These are phyloP conservation scores for grape (Vitis vinifera) DNA, from an alignment of 164 flowering plant genomes.

Conservation along the genomic window DNA sequence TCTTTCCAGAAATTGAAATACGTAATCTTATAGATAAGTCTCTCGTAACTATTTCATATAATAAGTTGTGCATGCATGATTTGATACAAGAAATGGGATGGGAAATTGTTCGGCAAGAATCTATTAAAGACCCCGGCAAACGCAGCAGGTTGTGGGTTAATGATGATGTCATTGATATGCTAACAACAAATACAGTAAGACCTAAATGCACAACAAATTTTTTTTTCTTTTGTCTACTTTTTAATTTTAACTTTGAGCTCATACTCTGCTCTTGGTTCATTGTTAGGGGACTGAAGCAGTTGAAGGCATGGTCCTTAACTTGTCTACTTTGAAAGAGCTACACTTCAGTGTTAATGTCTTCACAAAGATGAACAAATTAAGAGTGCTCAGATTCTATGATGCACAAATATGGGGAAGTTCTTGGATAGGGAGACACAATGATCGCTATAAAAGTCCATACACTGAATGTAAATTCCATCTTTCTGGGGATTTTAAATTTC, in stretches of 20 bases:
- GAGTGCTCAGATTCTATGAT: constrained; percentile 3
- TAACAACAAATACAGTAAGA: constrained; percentile 18
- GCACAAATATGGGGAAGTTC: too few relatives aligned
- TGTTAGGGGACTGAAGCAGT: constrained; percentile 18
- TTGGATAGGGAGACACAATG: too few relatives aligned
- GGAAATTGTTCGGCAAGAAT: constrained; percentile 2
- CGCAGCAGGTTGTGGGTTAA: constrained; percentile 1
- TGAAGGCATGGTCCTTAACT: constrained; percentile 15
- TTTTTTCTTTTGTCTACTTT: not conserved
- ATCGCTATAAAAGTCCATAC: too few relatives aligned
- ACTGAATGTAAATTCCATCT: not conserved
- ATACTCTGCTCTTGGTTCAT: not conserved
- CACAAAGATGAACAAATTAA: constrained; percentile 12
- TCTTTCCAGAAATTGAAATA: not conserved
- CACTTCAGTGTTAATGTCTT: not conserved
- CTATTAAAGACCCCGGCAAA: not conserved
- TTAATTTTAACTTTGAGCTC: not conserved
- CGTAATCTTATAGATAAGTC: not conserved
- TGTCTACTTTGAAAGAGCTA: not conserved
- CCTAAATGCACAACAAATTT: not conserved
- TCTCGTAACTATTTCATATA: not conserved
- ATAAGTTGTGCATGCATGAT: constrained; percentile 7
- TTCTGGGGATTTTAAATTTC: not conserved
- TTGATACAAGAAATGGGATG: constrained; percentile 4
- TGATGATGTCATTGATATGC: constrained; percentile 1